A percentile compares a stretch with the other conserved stretches of the same genome.
Conservation (phyloP, 768 basidiomycete species). For the Pleurotus tuber-regium region DNA sequence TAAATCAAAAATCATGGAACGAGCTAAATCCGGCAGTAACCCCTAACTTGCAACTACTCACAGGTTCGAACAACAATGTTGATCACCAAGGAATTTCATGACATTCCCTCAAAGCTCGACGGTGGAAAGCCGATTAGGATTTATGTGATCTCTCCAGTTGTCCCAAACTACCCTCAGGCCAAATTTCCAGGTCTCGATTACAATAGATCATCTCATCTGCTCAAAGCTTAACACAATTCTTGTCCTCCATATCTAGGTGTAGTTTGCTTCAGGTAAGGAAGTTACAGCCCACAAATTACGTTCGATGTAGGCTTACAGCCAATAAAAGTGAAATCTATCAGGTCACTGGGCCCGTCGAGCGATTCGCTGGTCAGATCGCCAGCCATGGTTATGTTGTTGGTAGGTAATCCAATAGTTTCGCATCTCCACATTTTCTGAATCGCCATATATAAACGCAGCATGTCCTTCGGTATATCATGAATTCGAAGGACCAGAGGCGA, state of each 20-base stretch:
- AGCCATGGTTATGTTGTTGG: conserved; percentile 85
- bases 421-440: background rate
- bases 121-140: conserved; percentile 70
- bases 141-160: conserved; percentile 75
- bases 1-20: too few species aligned
- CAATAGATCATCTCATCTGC: conserved; percentile 11
- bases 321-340: conserved; percentile 85
- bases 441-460: conserved; percentile 51
- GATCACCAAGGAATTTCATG: conserved; percentile 75
- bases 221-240: background rate
- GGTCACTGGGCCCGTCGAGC: conserved; percentile 95
- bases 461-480: conserved; percentile 90
- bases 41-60: too few species aligned
- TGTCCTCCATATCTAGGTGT: conserved; percentile 49
- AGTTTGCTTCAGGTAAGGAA: conserved; percentile 72
- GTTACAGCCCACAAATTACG: background rate
- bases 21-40: too few species aligned
- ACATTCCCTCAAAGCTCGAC: conserved; percentile 70
- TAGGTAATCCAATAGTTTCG: conserved; percentile 28
- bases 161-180: conserved; percentile 84
- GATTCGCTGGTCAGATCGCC: conserved; percentile 85
- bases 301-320: background rate
- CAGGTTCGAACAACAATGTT: conserved; percentile 76
- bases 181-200: conserved; percentile 95
- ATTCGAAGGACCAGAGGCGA: conserved; percentile 84